Base-by-base conservation (phyloP, 768 basidiomycete genomes). In the Tephrocybe rancida region DNA sequence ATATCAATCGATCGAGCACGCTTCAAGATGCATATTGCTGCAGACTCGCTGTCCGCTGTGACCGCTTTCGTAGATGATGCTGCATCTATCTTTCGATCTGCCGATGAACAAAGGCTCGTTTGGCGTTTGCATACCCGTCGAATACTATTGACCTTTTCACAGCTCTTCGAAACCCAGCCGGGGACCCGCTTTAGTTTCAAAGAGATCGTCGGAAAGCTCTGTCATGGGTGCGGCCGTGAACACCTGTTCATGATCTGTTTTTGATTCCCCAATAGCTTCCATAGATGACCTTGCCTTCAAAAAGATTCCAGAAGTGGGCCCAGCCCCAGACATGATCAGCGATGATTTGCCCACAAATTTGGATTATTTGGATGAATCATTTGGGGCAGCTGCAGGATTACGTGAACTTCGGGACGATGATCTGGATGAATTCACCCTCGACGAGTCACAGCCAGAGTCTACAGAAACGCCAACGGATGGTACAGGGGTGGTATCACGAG, bases 331-430 rank as follows among this genome's bases (percentile, higher is more conserved):
- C 68, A 86, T 97, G 85, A 87, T 98, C 52, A 75, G 78, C 27
- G 96, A 98, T 61, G 95, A 98, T 66, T 74, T 98, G 8, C 96
- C 96, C 0, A 88, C 80, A 19, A 96, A 98, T 67, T 71, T 78
- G 43, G 91, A 95, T 64, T 98, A 95, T 63, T 76, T 98, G 42
- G 92, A 94, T 58, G 83, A 82, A 48, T 88, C 90, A 3, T 91
- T 92, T 58, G 86, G 88, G 35, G 73, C 89, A 21, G 86, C 90
- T 16, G 88, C 85, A 4, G 92, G 92, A 13, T 72, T 92, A 16
- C 80, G 84, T 46, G 88, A 85, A 64, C 76, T 89, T 46, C 76
- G 77, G 26, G 89, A 90, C 50, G 88, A 91, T 42, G 88, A 88
- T 55, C 64, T 87, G 29, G 85, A 90, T 44, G 86, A 87, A 46